A percentile compares a stretch with the other conserved stretches of the same genome.
Evolutionary conservation across 371 early-diverging fungal genomes (phyloP).

Genomic region (Mortierella polycephala): DNA sequence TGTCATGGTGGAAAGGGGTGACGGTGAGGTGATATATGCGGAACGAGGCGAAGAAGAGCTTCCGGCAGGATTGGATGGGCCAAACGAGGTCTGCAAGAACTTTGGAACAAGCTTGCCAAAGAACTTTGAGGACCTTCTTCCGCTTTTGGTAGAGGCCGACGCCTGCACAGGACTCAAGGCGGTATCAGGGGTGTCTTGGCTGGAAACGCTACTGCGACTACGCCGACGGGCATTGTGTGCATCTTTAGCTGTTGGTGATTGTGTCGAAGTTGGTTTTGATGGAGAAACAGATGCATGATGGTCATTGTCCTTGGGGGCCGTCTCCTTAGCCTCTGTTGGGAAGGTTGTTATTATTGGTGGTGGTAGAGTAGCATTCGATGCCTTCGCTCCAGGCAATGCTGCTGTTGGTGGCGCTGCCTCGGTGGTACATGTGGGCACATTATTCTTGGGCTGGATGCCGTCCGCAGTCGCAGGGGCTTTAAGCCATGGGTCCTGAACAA

Average conservation of each 20-base stretch:
- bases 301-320: not conserved
- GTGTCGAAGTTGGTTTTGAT: not conserved
- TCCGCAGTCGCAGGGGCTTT: too few species aligned
- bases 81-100: conserved; percentile 34
- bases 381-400: not conserved
- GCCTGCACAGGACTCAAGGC: not conserved
- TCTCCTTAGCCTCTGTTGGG: not conserved
- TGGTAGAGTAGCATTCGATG: not conserved
- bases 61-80: conserved; percentile 6
- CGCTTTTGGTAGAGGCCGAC: conserved; percentile 5
- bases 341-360: not conserved
- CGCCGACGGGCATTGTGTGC: not conserved
- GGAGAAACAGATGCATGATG: not conserved
- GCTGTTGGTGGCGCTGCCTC: not conserved
- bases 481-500: too few species aligned
- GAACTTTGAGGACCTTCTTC: conserved; percentile 23
- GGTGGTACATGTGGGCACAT: not conserved
- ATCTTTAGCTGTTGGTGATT: not conserved
- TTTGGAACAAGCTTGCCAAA: conserved; percentile 50
- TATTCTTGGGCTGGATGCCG: too few species aligned
- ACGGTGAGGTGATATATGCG: conserved; percentile 11
- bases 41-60: conserved; percentile 15
- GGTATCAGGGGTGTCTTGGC: not conserved
- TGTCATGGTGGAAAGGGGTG: conserved; percentile 5
- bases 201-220: conserved; percentile 1